Evolutionary conservation across 2,329 filamentous ascomycete species (phyloP), one percentile per base, ranked within the genome.

Genomic region (Chaetothyriales sp.): DNA sequence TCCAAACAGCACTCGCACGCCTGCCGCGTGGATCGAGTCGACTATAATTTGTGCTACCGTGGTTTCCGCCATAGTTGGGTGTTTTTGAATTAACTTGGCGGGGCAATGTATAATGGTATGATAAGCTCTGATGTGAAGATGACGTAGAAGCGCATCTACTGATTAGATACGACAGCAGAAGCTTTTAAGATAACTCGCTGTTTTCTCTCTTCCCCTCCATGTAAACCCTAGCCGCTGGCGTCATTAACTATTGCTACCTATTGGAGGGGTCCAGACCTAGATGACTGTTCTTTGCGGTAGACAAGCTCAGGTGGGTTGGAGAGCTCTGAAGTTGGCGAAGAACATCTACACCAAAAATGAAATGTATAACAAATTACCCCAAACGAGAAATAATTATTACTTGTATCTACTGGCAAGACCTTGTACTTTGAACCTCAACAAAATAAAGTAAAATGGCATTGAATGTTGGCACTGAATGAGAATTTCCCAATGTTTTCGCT

Each of bases 1-100:
- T 8, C 72, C 72, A 51, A 74, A 74, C 48, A 73, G 70, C 25
- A 70, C 62, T 46, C 66, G 66, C 29, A 74, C 71, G 4, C 70
- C 70, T 7, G 72, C 72, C 58, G 69, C 65, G 61, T 66, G 57
- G 4, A 61, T 46, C 50, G 56, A 59, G 53, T 61, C 53, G 49
- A 61, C 55, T 43, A 60, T 57, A 51, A 60, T 58, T 19, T 57
- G 51, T n/a, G 58, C 58, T 8, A 60, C 58, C 1, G 51, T 54
- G 33, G 56, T 48, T 51, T 60, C 57, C 20, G 48, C 51, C 54
- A 59, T 60, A 13, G 37, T 53, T 40, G 8, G 5, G 10, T 8
- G 5, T 29, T 5, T 33, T 33, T 9, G 3, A 9, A 13, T 33
- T 9, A 9, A 33, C 8, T 33, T 9, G 10, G 29, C 10, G 29